phyloP scores from a whole-genome alignment of 1,284 basidiomycete genomes.

The Puccinia sorghi region DNA sequence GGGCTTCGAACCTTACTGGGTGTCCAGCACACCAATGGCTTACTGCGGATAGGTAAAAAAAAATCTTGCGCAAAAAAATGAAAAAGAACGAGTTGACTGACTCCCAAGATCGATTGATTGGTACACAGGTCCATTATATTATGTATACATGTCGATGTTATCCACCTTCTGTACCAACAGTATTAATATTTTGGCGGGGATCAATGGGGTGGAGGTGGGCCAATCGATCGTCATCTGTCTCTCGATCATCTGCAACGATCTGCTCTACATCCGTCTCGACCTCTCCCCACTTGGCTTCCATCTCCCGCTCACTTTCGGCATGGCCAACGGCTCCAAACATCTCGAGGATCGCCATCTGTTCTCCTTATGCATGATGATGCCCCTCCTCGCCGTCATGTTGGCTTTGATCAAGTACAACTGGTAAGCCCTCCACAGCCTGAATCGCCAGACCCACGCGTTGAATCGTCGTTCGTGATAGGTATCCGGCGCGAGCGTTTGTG shows the following conservation, averaged over 20 bases:
- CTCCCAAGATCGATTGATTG: too few species aligned
- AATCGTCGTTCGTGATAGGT: too few species aligned
- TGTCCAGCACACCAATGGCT: slow-evolving; percentile 61
- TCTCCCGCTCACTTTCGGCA: slow-evolving; percentile 53
- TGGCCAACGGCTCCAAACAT: slow-evolving; percentile 71
- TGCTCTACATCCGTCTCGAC: slow-evolving; percentile 75
- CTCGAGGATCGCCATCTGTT: slow-evolving; percentile 89
- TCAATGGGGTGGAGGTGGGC: slow-evolving; percentile 92
- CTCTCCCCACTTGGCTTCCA: slow-evolving; percentile 27
- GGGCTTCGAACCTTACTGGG: slow-evolving; percentile 59
- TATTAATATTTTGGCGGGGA: slow-evolving; percentile 97
- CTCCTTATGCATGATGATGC: slow-evolving; percentile 94
- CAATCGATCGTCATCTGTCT: slow-evolving; percentile 90
- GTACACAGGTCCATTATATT: slow-evolving; percentile 81
- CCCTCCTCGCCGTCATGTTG: slow-evolving; percentile 81
- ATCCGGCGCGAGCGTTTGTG: slow-evolving; percentile 88
- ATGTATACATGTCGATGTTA: slow-evolving; percentile 90
- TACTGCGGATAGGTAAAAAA: slow-evolving; percentile 78
- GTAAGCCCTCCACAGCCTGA: too few species aligned
- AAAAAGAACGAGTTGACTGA: too few species aligned
- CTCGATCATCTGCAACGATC: slow-evolving; percentile 86
- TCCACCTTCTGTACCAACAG: slow-evolving; percentile 97
- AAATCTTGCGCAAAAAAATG: not conserved
- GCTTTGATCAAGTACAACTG: slow-evolving; percentile 93
- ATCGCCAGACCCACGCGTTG: too few species aligned